Percentiles rank a stretch among this genome's conserved stretches.
These are phyloP conservation scores for Teratosphaeria gauchensis DNA, from an alignment of 2,329 filamentous ascomycete species.

Conservation along the genomic window DNA sequence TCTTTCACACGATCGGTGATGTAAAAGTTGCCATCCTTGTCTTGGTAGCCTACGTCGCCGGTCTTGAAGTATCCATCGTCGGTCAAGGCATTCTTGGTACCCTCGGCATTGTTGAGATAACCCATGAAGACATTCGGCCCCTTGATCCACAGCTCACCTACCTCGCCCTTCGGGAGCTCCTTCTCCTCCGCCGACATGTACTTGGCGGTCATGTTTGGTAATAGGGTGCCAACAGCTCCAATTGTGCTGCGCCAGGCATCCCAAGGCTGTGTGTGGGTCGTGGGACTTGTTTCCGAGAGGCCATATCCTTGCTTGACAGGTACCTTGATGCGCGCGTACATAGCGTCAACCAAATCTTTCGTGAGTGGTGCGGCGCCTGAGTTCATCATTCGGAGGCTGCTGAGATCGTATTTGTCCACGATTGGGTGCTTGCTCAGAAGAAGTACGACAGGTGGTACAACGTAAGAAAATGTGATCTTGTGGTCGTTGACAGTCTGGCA, in stretches of 20 bases:
- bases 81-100: constrained; percentile 61
- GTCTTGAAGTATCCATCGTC: constrained; percentile 79
- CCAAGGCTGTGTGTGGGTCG: constrained; percentile 60
- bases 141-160: constrained; percentile 54
- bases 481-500: constrained; percentile 68
- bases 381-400: constrained; percentile 71
- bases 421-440: constrained; percentile 69
- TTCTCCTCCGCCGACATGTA: constrained; percentile 56
- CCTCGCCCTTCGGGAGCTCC: constrained; percentile 53
- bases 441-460: constrained; percentile 77
- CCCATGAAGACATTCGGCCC: constrained; percentile 74
- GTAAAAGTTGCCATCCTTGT: constrained; percentile 70
- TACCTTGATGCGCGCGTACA: constrained; percentile 64
- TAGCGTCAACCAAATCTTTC: constrained; percentile 63
- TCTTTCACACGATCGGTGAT: constrained; percentile 79
- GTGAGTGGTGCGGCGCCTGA: constrained; percentile 81
- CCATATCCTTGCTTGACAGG: constrained; percentile 91
- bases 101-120: constrained; percentile 64
- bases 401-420: constrained; percentile 72
- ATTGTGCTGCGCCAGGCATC: constrained; percentile 67
- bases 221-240: constrained; percentile 66
- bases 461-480: constrained; percentile 66
- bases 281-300: constrained; percentile 75
- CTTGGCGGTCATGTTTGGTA: constrained; percentile 72
- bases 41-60: constrained; percentile 74